These are phyloP conservation scores for Przewalskia tangutica DNA, from an alignment of 257 asterid species.

Conservation along the genomic window DNA sequence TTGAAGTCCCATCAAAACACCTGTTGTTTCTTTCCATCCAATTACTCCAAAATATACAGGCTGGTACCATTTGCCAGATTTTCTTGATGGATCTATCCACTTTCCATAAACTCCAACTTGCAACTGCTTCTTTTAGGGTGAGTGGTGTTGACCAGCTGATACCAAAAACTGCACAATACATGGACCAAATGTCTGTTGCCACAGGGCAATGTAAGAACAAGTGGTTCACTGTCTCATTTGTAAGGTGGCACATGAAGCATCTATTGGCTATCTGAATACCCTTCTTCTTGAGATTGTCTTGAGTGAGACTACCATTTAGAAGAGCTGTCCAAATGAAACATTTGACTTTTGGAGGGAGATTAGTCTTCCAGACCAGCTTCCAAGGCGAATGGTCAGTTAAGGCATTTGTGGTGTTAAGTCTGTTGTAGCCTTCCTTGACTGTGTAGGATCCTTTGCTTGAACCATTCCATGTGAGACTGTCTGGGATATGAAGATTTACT, in stretches of 20 bases:
- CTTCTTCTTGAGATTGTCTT: not conserved
- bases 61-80: not conserved
- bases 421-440: not conserved
- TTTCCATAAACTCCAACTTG: not conserved
- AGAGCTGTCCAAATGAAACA: not conserved
- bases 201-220: not conserved
- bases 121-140: not conserved
- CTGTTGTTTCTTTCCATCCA: not conserved
- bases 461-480: not conserved
- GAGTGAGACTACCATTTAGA: not conserved
- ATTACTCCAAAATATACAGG: not conserved
- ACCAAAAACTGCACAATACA: not conserved
- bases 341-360: not conserved
- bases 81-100: not conserved
- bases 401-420: too few relatives aligned
- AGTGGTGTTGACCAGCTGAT: not conserved
- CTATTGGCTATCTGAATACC: too few relatives aligned
- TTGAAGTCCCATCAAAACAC: not conserved
- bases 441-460: not conserved
- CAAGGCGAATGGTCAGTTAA: too few relatives aligned
- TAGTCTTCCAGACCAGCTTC: not conserved
- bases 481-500: not conserved
- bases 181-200: not conserved
- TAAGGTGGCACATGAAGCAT: not conserved
- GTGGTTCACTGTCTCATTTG: not conserved